Conservation (phyloP, 2,329 filamentous ascomycete species). For the Alternaria dauci region DNA sequence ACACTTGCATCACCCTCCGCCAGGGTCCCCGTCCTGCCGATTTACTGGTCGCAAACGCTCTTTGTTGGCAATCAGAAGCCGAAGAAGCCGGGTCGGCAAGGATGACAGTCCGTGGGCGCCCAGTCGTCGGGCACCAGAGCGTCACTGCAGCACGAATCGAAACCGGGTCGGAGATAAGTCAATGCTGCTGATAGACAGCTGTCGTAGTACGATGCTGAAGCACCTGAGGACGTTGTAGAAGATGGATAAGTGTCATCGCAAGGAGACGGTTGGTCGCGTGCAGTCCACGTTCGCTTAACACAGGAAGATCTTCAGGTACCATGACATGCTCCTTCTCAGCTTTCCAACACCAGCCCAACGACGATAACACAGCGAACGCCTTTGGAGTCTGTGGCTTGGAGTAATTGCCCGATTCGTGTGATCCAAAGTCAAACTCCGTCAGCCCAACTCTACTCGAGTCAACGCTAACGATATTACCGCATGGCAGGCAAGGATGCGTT, state of each 20-base stretch:
- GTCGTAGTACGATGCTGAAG: constrained; percentile 21
- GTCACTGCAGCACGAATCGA: constrained; percentile 25
- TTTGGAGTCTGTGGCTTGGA: neutral
- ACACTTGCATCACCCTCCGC: neutral
- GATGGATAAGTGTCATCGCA: constrained; percentile 13
- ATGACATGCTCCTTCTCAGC: neutral
- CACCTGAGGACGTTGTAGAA: constrained; percentile 18
- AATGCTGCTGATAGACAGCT: constrained; percentile 15
- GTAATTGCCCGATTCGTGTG: neutral
- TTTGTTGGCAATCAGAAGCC: constrained; percentile 14
- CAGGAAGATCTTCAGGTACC: constrained; percentile 28
- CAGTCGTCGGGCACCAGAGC: constrained; percentile 18
- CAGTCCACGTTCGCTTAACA: constrained; percentile 24
- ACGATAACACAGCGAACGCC: neutral
- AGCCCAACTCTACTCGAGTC: constrained; percentile 10
- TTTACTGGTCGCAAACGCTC: constrained; percentile 2
- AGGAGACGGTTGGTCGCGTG: constrained; percentile 18
- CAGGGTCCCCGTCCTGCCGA: constrained; percentile 10
- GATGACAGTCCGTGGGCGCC: constrained; percentile 18
- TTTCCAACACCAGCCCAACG: constrained; percentile 7
- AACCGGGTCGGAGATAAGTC: constrained; percentile 17
- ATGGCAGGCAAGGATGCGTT: constrained; percentile 4
- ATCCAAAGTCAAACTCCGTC: neutral
- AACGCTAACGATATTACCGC: constrained; percentile 6
- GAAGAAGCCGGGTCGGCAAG: constrained; percentile 19